Percentiles rank a stretch among this genome's conserved stretches.
phyloP scores from a whole-genome alignment of 371 early-diverging fungal genomes.

The Mucor velutinosus region DNA sequence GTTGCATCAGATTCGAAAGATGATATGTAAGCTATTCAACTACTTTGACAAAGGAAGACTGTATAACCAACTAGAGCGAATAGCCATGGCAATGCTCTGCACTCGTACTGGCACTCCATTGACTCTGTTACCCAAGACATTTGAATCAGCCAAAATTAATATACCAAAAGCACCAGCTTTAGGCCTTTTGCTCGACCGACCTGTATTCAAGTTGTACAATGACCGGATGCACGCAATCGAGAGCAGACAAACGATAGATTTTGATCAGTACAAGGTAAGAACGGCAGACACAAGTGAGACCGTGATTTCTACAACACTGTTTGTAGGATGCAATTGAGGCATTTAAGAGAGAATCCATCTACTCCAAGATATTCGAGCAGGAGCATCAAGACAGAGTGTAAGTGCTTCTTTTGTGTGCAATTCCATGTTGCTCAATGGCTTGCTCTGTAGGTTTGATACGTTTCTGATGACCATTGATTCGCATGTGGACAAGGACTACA shows the following conservation, averaged over 20 bases:
- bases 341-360: constrained; percentile 86
- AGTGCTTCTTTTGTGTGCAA: neutral
- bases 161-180: constrained; percentile 98
- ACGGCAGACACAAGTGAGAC: too few species aligned
- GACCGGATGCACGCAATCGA: constrained; percentile 23
- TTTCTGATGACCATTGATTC: constrained; percentile 72
- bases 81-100: constrained; percentile 80
- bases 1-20: constrained; percentile 99
- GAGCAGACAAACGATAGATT: constrained; percentile 37
- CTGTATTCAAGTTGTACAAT: constrained; percentile 75
- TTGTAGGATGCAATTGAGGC: constrained; percentile 61
- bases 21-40: constrained; percentile 76
- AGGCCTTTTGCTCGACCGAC: constrained; percentile 91
- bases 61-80: too few species aligned
- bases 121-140: constrained; percentile 64
- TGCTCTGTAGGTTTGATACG: constrained; percentile 57
- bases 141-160: constrained; percentile 70
- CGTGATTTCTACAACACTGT: neutral
- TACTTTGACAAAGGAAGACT: neutral
- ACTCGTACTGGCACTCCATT: constrained; percentile 75
- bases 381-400: constrained; percentile 65
- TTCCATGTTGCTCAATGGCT: neutral
- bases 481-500: constrained; percentile 40
- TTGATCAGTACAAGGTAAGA: constrained; percentile 49
- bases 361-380: constrained; percentile 70